Evolutionary conservation across 2,329 filamentous ascomycete species (phyloP), one percentile per base, ranked within the genome.

Genomic region (Nemania bipapillata): DNA sequence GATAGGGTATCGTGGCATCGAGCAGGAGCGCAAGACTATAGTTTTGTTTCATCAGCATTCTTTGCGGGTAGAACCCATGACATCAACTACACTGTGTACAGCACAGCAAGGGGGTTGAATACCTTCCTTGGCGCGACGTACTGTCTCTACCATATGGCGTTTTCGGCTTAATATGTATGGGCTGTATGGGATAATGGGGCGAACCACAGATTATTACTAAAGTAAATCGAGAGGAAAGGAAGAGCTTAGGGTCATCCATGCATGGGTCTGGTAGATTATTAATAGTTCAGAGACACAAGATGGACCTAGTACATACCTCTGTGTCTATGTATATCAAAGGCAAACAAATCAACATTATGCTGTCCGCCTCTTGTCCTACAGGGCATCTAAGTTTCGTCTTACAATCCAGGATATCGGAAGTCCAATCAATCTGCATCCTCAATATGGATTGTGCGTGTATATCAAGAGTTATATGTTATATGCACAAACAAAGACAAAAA

Each of bases 1-100:
- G 4, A 20, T 5, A 45, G 15, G 6, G 56, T 37, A 53, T 47
- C 28, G n/a, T 30, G 9, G 28, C 15, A 12, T 55, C 26, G 24
- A 54, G 40, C 15, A 59, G 49, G 15, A 68, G 20, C 61, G 50
- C 55, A 40, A 17, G 22, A 49, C 49, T 54, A n/a, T 28, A 57
- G 37, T 56, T 54, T 47, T 7, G 53, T 58, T 26, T 45, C 30
- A 3, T n/a, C 40, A 20, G 24, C 24, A 42, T 42, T 15, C 9
- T 53, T 26, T n/a, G 28, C 28, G 17, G 26, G 24, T n/a, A 49
- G 11, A 26, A 30, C 24, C 54, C 32, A 47, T 11, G 8, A 22
- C 22, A 28, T 30, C 15, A 35, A 28, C n/a, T 28, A 26, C 22
- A 42, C n/a, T n/a, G n/a, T n/a, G n/a, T 4, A 32, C 9, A n/a